Conservation (phyloP, 129 eudicot genomes). For the Ambrosia trifida region DNA sequence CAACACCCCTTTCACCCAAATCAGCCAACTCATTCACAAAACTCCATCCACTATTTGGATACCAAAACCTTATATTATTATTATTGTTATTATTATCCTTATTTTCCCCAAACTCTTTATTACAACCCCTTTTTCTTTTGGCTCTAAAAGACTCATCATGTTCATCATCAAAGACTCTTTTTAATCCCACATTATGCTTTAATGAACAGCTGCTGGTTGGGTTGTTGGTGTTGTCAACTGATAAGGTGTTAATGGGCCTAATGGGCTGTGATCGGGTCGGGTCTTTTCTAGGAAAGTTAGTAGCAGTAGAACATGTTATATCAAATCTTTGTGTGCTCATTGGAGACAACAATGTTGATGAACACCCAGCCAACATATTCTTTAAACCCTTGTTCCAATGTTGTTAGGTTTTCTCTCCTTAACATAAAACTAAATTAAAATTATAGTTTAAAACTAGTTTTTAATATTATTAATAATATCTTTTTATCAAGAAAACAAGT, state of each 20-base stretch:
- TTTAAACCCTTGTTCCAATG: conserved; percentile 48
- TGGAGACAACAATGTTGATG: conserved; percentile 77
- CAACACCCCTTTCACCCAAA: conserved; percentile 54
- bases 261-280: conserved; percentile 49
- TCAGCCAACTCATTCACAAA: conserved; percentile 51
- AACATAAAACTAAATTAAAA: conserved; percentile 27
- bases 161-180: conserved; percentile 58
- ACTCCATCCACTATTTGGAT: conserved; percentile 59
- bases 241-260: conserved; percentile 51
- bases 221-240: conserved; percentile 59
- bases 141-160: conserved; percentile 58
- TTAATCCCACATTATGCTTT: conserved; percentile 68
- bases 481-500: conserved; percentile 21
- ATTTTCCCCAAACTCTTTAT: conserved; percentile 37
- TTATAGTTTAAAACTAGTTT: conserved; percentile 14
- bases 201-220: conserved; percentile 49
- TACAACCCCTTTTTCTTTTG: conserved; percentile 64
- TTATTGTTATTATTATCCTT: conserved; percentile 21
- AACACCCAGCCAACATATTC: conserved; percentile 94
- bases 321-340: conserved; percentile 98
- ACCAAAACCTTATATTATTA: conserved; percentile 48
- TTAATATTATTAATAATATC: conserved; percentile 26
- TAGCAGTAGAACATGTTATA: conserved; percentile 52
- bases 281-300: conserved; percentile 59
- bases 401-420: conserved; percentile 29